Conservation (phyloP, 2,329 filamentous ascomycete genomes). For the Calycina marina region DNA sequence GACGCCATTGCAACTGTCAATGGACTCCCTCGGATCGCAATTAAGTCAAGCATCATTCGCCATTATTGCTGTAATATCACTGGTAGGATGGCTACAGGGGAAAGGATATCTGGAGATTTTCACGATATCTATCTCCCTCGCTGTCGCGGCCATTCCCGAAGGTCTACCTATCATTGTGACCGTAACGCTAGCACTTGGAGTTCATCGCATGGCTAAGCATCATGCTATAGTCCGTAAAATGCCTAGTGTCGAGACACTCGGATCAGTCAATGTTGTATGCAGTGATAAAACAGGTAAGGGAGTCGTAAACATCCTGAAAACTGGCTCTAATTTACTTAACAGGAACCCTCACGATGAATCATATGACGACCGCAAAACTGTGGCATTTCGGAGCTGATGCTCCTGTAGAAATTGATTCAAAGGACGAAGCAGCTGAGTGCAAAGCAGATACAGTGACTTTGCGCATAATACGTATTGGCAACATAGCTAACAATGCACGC, state of each 20-base stretch:
- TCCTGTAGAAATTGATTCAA: slow-evolving; percentile 32
- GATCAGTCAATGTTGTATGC: slow-evolving; percentile 99
- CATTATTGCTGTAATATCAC: slow-evolving; percentile 82
- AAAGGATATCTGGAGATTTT: slow-evolving; percentile 89
- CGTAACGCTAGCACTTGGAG: slow-evolving; percentile 85
- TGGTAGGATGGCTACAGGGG: slow-evolving; percentile 82
- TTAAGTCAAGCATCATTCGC: slow-evolving; percentile 93
- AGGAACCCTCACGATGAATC: slow-evolving; percentile 90
- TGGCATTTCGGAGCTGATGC: slow-evolving; percentile 71
- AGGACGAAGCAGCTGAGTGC: slow-evolving; percentile 37
- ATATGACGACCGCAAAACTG: slow-evolving; percentile 94
- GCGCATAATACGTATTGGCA: slow-evolving; percentile 78
- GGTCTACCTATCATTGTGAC: slow-evolving; percentile 97
- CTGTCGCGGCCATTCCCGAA: slow-evolving; percentile 91
- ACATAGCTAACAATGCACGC: slow-evolving; percentile 89
- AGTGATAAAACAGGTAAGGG: slow-evolving; percentile 79
- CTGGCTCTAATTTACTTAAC: slow-evolving; percentile 12
- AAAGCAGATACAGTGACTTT: slow-evolving; percentile 60
- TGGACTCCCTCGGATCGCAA: slow-evolving; percentile 95
- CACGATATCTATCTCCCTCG: slow-evolving; percentile 90
- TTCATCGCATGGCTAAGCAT: slow-evolving; percentile 88
- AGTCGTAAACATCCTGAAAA: background rate
- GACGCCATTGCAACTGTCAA: slow-evolving; percentile 85
- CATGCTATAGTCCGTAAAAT: slow-evolving; percentile 91
- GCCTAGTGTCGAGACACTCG: slow-evolving; percentile 92